Conservation (phyloP, 805 yeast genomes). For the Sugiyamaella smithiae region DNA sequence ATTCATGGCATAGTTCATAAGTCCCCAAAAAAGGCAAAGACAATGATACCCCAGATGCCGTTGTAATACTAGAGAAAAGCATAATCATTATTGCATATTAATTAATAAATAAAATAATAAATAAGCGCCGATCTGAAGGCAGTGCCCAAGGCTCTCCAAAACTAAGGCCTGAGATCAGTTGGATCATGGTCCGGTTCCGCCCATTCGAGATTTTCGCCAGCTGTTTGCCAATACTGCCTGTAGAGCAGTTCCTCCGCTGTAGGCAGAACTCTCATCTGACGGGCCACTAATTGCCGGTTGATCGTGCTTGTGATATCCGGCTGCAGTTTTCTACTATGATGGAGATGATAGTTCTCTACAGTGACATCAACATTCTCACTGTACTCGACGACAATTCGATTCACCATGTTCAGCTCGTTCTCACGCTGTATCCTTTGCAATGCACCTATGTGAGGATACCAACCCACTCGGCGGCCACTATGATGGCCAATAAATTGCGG, state of each 20-base stretch:
- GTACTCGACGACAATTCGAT: slow-evolving; percentile 24
- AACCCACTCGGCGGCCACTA: neutral
- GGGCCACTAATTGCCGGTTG: slow-evolving; percentile 15
- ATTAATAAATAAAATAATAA: too few relatives aligned
- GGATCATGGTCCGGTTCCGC: slow-evolving; percentile 90
- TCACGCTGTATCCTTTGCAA: slow-evolving; percentile 1
- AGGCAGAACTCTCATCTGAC: slow-evolving; percentile 17
- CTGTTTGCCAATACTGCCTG: slow-evolving; percentile 81
- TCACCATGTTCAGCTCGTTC: slow-evolving; percentile 21
- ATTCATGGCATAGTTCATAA: neutral
- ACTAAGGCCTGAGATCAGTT: too few relatives aligned
- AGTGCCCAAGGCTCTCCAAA: too few relatives aligned
- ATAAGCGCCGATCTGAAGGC: too few relatives aligned
- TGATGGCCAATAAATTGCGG: too few relatives aligned
- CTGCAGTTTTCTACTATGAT: slow-evolving; percentile 2
- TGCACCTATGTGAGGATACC: neutral
- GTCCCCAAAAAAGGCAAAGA: too few relatives aligned
- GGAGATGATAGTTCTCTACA: slow-evolving; percentile 9
- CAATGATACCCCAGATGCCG: too few relatives aligned
- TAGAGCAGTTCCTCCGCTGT: slow-evolving; percentile 62
- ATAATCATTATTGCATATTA: too few relatives aligned
- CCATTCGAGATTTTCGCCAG: slow-evolving; percentile 85
- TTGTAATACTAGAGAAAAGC: too few relatives aligned
- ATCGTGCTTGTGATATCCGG: neutral
- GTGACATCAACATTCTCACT: slow-evolving; percentile 20